Percentiles rank a stretch among this genome's conserved stretches.
These are phyloP conservation scores for Tillandsia leiboldiana DNA, from an alignment of 176 grass and related monocot species.

Conservation along the genomic window DNA sequence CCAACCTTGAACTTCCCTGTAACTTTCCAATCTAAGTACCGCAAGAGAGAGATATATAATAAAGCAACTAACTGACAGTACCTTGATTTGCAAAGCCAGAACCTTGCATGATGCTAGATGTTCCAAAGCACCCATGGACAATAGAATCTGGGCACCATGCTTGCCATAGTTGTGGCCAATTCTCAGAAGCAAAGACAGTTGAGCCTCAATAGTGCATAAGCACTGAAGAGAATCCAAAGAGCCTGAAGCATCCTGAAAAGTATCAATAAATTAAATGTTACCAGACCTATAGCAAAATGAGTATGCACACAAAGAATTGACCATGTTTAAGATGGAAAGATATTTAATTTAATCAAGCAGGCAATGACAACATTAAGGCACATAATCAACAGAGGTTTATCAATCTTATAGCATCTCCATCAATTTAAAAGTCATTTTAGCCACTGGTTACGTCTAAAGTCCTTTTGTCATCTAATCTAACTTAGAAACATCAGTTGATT, in stretches of 20 bases:
- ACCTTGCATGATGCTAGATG: conserved; percentile 75
- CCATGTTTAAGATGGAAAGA: too few species aligned
- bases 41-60: conserved; percentile 9
- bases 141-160: conserved; percentile 78
- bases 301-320: background rate
- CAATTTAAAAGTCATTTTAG: too few species aligned
- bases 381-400: too few species aligned
- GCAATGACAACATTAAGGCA: too few species aligned
- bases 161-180: conserved; percentile 81
- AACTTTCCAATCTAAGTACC: conserved; percentile 11
- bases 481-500: too few species aligned
- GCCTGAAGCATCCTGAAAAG: conserved; percentile 46
- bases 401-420: too few species aligned
- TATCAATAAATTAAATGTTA: background rate
- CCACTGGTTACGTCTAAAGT: too few species aligned
- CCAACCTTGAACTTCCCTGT: conserved; percentile 44
- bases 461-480: too few species aligned
- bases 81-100: conserved; percentile 49
- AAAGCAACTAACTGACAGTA: conserved; percentile 20
- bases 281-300: background rate
- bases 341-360: too few species aligned
- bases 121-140: conserved; percentile 80
- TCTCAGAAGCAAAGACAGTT: conserved; percentile 84
- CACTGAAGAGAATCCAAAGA: conserved; percentile 60
- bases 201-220: conserved; percentile 70